Evolutionary conservation across 2,329 filamentous ascomycete species (phyloP), one percentile per base, ranked within the genome.

Genomic region (Thielaviopsis punctulata): DNA sequence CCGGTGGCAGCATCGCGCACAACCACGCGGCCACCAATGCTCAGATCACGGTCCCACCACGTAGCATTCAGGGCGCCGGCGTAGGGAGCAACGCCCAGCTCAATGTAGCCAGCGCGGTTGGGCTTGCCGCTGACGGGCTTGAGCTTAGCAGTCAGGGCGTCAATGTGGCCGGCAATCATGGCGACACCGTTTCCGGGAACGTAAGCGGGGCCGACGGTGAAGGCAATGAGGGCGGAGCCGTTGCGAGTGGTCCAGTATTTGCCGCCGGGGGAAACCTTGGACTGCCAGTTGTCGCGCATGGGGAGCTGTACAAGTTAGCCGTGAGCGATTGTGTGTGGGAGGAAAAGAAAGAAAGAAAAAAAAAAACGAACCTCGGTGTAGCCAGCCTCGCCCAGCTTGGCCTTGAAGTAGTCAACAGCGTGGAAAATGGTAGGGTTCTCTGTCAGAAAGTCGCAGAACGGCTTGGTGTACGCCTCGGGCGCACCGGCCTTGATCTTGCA

Each of bases 11-110:
- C 64, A 59, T 95, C 82, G 57, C 81, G 84, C 45, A 96, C 81
- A 48, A 96, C 73, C 3, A 96, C 90, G 45, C 88, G 76, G 39
- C 92, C 92, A 57, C 88, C 92, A 60, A 96, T 84, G 58, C 85
- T 82, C 49, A 98, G 75, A 65, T 98, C 92, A 36, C 92, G 79
- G 65, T 96, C 92, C 90, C 89, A 96, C 92, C 92, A 96, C 1
- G 92, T 96, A 57, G 74, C 73, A 63, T 89, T 92, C 56, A 96
- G 69, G 1, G 73, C 88, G 49, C 92, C 90, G 9, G 88, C 90
- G 63, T 96, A 98, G 0, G 86, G 92, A 2, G 92, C 89, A 51
- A 96, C 86, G 22, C 86, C 90, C 6, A 96, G 76, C 69, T 96
- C 87, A 24, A 86, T 66, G 62, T 87, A 98, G 51, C 92, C 90